Evolutionary conservation across 768 basidiomycete species (phyloP), one percentile per base, ranked within the genome.

Genomic region (Lactarius hengduanensis): DNA sequence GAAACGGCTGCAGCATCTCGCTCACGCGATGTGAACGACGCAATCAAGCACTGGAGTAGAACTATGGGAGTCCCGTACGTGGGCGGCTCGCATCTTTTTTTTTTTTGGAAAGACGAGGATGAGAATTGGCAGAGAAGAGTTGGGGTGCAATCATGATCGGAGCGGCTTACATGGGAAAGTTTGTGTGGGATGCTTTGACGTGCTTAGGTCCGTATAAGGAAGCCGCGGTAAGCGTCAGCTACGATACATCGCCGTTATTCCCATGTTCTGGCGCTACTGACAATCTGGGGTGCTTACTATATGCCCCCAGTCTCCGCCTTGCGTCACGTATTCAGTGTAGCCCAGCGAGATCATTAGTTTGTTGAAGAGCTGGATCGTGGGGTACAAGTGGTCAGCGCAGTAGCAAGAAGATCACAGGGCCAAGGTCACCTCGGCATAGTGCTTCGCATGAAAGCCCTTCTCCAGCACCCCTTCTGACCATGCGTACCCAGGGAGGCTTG

Each of bases 241-340:
- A 28, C n/a, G 2, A 22, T 50, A 4, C 0, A 22, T 13, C 10
- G 10, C 20, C 10, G n/a, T 47, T n/a, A 47, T 10, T 15, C 3
- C 40, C 8, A 13, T 38, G 3, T 38, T 9, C 16, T 10, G 43
- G 8, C 10, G 9, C 43, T 3, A 8, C 20, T 26, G 26, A 15
- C 41, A 50, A 15, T 40, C 43, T 18, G 2, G 32, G 3, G 36
- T 1, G 59, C 73, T 47, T 63, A 82, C 81, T 6, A 71, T 26
- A 28, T 70, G 72, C 9, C 83, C 82, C 81, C 78, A 82, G 68
- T 83, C 82, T 11, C 82, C 82, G 30, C 81, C 82, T 72, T 82
- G 81, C 0, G 78, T 78, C 1, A 80, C 80, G 80, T 71, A 73
- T 59, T 69, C 62, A 6, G 67, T 57, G 59, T 77, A 76, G 13